Evolutionary conservation across 805 yeast genomes (phyloP), one percentile per base, ranked within the genome.

Genomic region (Candida endomychidarum): DNA sequence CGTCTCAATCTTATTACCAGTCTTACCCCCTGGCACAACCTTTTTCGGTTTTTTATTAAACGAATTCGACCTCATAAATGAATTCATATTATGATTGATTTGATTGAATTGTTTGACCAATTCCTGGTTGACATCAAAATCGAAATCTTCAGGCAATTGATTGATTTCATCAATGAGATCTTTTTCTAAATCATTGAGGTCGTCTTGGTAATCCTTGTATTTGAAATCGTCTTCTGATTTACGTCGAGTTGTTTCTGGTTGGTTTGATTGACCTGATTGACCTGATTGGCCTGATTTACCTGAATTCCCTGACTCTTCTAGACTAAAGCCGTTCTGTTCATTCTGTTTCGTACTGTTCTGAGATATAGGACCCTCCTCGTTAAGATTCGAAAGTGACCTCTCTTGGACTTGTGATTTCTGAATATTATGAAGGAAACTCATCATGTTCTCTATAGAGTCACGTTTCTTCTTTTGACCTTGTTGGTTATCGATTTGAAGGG

Each of bases 141-240:
- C 73, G 47, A 50, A 67, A 47, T 67, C 73, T 37, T 56, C 67
- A 0, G 70, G 69, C 4, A 65, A 34, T 46, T 50, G 54, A 40
- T 65, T 65, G 11, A 63, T 52, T 45, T 65, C 72, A 42, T 65
- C 72, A 3, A 65, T 45, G 2, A 64, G 37, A 25, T 61, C 68
- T 34, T 61, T 54, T 32, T 63, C 62, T 27, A 53, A 32, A 9
- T 39, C 45, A 25, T 34, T 37, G 12, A 45, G 24, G 8, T 47
- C 42, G 11, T 43, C 44, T 20, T 48, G 40, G 6, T 43, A 42
- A 10, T 34, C 39, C 19, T 48, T 38, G 5, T 44, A 41, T 8
- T 37, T 12, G 12, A 30, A 25, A 4, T 16, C 14, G 5, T 35
- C 34, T 3, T 28, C 34, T 23, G 39, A 12, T 27, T 25, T 27